Evolutionary conservation across 116 monocot genomes (phyloP).

Genomic region (Phalaenopsis hybrid): DNA sequence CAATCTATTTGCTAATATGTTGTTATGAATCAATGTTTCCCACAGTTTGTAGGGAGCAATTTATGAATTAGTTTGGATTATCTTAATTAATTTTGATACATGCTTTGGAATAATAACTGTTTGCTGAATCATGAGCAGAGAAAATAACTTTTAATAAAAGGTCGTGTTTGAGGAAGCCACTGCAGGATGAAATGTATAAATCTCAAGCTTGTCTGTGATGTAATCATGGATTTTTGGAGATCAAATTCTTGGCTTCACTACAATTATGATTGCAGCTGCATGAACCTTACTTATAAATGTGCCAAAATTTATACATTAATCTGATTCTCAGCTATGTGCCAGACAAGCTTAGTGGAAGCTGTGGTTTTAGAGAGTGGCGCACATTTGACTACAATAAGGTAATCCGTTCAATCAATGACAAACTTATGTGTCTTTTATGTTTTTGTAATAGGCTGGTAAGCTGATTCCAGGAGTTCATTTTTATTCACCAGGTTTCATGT

Average conservation of each 20-base stretch:
- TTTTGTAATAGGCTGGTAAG: neutral
- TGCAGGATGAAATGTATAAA: neutral
- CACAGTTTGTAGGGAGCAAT: neutral
- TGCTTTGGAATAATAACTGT: neutral
- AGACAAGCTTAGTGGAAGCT: constrained; percentile 89
- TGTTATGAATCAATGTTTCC: neutral
- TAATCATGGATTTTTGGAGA: constrained; percentile 1
- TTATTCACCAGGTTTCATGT: neutral
- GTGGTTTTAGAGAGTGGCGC: constrained; percentile 79
- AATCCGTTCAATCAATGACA: neutral
- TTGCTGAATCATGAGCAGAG: neutral
- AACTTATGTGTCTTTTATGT: neutral
- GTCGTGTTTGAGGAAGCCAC: neutral
- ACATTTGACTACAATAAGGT: constrained; percentile 78
- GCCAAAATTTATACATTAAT: constrained; percentile 1
- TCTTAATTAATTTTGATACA: neutral
- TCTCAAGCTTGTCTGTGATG: neutral
- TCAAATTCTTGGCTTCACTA: neutral
- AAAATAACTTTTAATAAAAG: neutral
- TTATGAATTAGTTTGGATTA: neutral
- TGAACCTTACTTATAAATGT: neutral
- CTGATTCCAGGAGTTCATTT: neutral
- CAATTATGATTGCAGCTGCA: neutral
- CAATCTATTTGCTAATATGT: neutral
- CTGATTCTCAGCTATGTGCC: constrained; percentile 16